phyloP scores from a whole-genome alignment of 768 basidiomycete genomes.

The Nidularia pulvinata region DNA sequence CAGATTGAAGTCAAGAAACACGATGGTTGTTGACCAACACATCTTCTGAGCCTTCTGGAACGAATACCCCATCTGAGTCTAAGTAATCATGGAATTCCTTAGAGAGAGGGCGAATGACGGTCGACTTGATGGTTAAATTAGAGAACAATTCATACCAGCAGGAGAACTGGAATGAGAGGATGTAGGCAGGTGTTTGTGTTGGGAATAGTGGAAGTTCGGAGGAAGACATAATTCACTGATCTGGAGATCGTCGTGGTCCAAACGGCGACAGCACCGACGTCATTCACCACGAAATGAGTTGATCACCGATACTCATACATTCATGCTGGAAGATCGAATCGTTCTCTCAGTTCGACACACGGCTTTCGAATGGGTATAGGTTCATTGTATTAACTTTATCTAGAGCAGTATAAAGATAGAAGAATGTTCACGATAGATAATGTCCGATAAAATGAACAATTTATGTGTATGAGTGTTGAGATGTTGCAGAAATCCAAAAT shows the following conservation, averaged over 20 bases:
- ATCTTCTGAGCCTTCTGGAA: conserved; percentile 83
- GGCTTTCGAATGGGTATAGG: too few relatives aligned
- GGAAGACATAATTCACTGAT: neutral
- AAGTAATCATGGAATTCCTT: conserved; percentile 70
- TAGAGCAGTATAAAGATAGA: too few relatives aligned
- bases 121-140: conserved; percentile 66
- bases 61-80: conserved; percentile 79
- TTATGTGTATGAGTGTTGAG: too few relatives aligned
- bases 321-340: too few relatives aligned
- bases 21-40: conserved; percentile 49
- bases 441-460: too few relatives aligned
- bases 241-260: neutral
- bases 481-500: too few relatives aligned
- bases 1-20: neutral
- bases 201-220: conserved; percentile 65
- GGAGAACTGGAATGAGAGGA: conserved; percentile 80
- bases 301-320: too few relatives aligned
- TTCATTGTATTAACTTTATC: too few relatives aligned
- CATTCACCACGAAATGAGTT: too few relatives aligned
- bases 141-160: conserved; percentile 82
- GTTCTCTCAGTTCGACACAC: too few relatives aligned
- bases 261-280: too few relatives aligned
- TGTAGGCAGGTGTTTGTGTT: conserved; percentile 40
- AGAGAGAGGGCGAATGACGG: conserved; percentile 68
- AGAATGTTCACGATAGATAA: too few relatives aligned